Evolutionary conservation across 2,329 filamentous ascomycete genomes (phyloP).

Genomic region (Metarhizium sp.): DNA sequence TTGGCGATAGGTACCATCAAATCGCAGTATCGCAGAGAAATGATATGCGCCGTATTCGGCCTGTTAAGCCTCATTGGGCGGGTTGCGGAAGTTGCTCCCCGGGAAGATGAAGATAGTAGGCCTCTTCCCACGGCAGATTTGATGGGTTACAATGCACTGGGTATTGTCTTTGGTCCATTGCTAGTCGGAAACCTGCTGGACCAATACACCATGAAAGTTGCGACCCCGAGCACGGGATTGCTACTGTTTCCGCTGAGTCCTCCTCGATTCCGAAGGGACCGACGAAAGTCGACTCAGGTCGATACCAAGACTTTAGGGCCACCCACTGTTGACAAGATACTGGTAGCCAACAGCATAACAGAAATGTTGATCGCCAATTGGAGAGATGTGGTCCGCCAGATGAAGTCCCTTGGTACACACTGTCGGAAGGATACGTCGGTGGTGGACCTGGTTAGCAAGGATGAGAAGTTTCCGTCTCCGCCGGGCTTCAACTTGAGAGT

Average conservation of each 20-base stretch:
- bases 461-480: neutral
- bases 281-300: slow-evolving; percentile 11
- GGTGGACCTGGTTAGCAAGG: slow-evolving; percentile 4
- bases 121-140: slow-evolving; percentile 46
- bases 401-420: slow-evolving; percentile 36
- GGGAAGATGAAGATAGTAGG: slow-evolving; percentile 41
- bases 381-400: slow-evolving; percentile 53
- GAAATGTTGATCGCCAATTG: slow-evolving; percentile 60
- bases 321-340: slow-evolving; percentile 43
- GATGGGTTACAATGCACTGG: slow-evolving; percentile 55
- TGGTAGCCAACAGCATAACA: slow-evolving; percentile 47
- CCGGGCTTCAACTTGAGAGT: neutral
- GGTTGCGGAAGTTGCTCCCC: slow-evolving; percentile 41
- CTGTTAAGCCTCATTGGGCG: slow-evolving; percentile 52
- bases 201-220: slow-evolving; percentile 38
- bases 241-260: slow-evolving; percentile 33
- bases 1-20: slow-evolving; percentile 50
- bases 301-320: slow-evolving; percentile 9
- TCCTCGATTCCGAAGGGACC: slow-evolving; percentile 25
- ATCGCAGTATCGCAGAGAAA: slow-evolving; percentile 50
- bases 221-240: slow-evolving; percentile 30
- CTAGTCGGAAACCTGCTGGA: slow-evolving; percentile 49
- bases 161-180: slow-evolving; percentile 57
- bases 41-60: slow-evolving; percentile 60
- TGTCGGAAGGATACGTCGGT: slow-evolving; percentile 13